Conservation (phyloP, 2,329 filamentous ascomycete genomes). For the Metarhizium brunneum region DNA sequence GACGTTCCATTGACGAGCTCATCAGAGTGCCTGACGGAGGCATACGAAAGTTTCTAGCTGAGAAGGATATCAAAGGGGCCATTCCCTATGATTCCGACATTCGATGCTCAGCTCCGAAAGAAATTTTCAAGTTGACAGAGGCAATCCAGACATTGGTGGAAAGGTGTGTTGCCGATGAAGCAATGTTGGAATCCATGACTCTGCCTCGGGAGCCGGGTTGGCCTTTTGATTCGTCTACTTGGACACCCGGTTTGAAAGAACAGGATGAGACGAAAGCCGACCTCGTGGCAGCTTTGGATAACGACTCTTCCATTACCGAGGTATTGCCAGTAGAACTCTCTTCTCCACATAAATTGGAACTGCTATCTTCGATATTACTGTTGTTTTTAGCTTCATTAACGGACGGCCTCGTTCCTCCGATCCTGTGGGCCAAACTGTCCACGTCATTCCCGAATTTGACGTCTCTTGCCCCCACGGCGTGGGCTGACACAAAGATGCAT, state of each 20-base stretch:
- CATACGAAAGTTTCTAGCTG: conserved; percentile 44
- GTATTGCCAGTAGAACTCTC: conserved; percentile 55
- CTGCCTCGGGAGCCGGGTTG: conserved; percentile 48
- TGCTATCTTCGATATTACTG: conserved; percentile 61
- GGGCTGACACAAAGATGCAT: conserved; percentile 35
- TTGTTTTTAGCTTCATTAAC: conserved; percentile 65
- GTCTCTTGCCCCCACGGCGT: conserved; percentile 15
- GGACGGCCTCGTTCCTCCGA: conserved; percentile 67
- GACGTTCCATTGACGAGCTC: conserved; percentile 78
- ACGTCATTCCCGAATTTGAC: conserved; percentile 37
- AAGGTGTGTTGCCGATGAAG: conserved; percentile 48
- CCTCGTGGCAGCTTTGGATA: conserved; percentile 63
- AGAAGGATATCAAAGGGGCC: conserved; percentile 31
- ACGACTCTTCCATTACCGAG: conserved; percentile 50
- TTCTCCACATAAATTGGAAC: conserved; percentile 62
- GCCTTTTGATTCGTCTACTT: conserved; percentile 44
- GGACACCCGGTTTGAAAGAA: conserved; percentile 15
- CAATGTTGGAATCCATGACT: conserved; percentile 46
- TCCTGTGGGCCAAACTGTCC: conserved; percentile 63
- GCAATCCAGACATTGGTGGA: conserved; percentile 53
- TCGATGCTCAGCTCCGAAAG: conserved; percentile 73
- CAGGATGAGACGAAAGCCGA: conserved; percentile 20
- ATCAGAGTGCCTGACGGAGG: conserved; percentile 78
- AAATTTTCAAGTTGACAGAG: conserved; percentile 84
- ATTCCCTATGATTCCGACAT: conserved; percentile 50